Evolutionary conservation across 306 rosid genomes (phyloP), one percentile per base, ranked within the genome.

Genomic region (Prosopis cineraria): DNA sequence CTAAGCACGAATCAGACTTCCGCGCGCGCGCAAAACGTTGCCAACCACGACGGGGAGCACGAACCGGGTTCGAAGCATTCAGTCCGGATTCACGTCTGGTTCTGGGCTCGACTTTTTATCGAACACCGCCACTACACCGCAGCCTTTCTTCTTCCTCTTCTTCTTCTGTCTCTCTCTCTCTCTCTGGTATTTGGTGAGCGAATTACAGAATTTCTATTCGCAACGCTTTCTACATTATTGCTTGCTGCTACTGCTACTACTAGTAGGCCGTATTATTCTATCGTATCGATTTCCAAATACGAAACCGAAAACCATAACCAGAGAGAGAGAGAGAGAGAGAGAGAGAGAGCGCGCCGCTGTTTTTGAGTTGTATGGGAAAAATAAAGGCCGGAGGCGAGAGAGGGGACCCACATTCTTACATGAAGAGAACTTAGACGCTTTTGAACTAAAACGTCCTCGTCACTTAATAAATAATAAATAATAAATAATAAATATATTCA

Each of bases 351-450:
- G 82, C 87, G 88, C 91, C 91, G 92, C 85, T 83, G 95, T 88
- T 90, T 88, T 40, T 31, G 52, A 20, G 58, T 62, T 39, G 65
- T 62, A 52, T 24, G 55, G 84, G 75, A 78, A 50, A 33, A 41
- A 33, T 24, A 77, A 48, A 60, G 5, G 39, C 56, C 36, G 67
- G 45, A 68, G 39, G 39, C 73, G 55, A 52, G 69, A 44, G 52
- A 40, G 34, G 10, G 77, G 33, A 33, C 89, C 94, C 87, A 58
- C 78, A 2, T 58, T 63, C 53, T 67, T 84, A 93, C 91, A 93
- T 93, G 96, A 89, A 81, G 89, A 73, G 98, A 91, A 93, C 93
- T 88, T 91, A 60, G 98, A 91, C 96, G 82, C 87, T 89, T 86
- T 68, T 60, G 82, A 84, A 25, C 29, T 39, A 25, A 64, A 52